Evolutionary conservation across 1,284 basidiomycete species (phyloP).

Genomic region (Meira miltonrushii): DNA sequence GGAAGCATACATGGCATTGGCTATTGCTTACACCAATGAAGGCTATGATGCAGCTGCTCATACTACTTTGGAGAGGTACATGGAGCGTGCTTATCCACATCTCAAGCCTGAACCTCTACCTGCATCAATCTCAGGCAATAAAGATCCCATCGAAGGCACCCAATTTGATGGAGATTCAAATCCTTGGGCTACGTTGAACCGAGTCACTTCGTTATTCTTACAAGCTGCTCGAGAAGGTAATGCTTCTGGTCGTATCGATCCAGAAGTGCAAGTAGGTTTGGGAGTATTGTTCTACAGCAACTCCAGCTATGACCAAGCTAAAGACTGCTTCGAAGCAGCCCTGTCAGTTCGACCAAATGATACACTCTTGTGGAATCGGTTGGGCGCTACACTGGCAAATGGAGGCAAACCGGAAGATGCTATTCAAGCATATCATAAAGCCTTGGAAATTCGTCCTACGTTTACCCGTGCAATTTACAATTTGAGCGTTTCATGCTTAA

Average conservation of each 20-base stretch:
- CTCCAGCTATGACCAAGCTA: slow-evolving; percentile 70
- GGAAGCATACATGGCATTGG: slow-evolving; percentile 60
- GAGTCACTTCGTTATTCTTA: slow-evolving; percentile 78
- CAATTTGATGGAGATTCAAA: slow-evolving; percentile 50
- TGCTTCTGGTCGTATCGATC: slow-evolving; percentile 65
- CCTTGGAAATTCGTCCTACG: slow-evolving; percentile 84
- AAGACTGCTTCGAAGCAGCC: slow-evolving; percentile 85
- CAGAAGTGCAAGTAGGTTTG: slow-evolving; percentile 87
- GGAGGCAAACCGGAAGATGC: slow-evolving; percentile 92
- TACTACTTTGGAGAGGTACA: slow-evolving; percentile 79
- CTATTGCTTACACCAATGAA: slow-evolving; percentile 97
- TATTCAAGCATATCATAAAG: slow-evolving; percentile 86
- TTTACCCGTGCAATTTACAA: slow-evolving; percentile 98
- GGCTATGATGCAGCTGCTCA: slow-evolving; percentile 82
- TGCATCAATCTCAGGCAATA: slow-evolving; percentile 61
- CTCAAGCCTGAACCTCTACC: slow-evolving; percentile 55
- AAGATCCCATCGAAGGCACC: slow-evolving; percentile 54
- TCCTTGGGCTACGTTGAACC: slow-evolving; percentile 79
- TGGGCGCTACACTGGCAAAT: slow-evolving; percentile 92
- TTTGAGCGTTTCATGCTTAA: slow-evolving; percentile 93
- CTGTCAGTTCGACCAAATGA: slow-evolving; percentile 77
- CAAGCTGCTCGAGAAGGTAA: slow-evolving; percentile 66
- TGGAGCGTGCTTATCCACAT: slow-evolving; percentile 69
- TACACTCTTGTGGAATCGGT: slow-evolving; percentile 90
- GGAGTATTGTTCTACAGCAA: slow-evolving; percentile 90